Evolutionary conservation across 2,329 filamentous ascomycete genomes (phyloP).

Genomic region (Thielaviopsis musarum): DNA sequence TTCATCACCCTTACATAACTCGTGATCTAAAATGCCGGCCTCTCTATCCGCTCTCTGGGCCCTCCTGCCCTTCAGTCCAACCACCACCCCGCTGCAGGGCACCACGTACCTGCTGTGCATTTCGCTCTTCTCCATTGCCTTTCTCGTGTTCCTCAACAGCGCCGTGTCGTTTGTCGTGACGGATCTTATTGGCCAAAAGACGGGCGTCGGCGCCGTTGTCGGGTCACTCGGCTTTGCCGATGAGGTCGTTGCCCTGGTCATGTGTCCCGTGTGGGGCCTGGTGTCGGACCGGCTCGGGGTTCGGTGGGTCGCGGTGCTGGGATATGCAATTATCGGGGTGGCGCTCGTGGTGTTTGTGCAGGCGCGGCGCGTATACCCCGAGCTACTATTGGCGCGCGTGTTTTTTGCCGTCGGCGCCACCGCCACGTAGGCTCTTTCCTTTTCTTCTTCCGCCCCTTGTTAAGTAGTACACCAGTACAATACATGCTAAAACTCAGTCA

Average conservation of each 20-base stretch:
- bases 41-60: slow-evolving; percentile 25
- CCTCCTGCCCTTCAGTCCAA: slow-evolving; percentile 39
- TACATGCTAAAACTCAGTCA: slow-evolving; percentile 17
- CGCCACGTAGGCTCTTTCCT: slow-evolving; percentile 44
- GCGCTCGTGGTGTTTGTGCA: slow-evolving; percentile 70
- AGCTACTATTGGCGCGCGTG: slow-evolving; percentile 67
- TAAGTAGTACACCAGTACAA: too few species aligned
- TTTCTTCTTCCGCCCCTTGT: not conserved
- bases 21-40: not conserved
- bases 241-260: slow-evolving; percentile 64
- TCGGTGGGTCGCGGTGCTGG: slow-evolving; percentile 52
- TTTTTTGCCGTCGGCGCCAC: slow-evolving; percentile 83
- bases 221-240: slow-evolving; percentile 75
- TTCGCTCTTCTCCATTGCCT: slow-evolving; percentile 73
- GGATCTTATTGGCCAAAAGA: slow-evolving; percentile 58
- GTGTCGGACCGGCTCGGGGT: slow-evolving; percentile 64
- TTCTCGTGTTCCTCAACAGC: slow-evolving; percentile 79
- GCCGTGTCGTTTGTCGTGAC: slow-evolving; percentile 73
- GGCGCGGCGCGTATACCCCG: slow-evolving; percentile 73
- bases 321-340: slow-evolving; percentile 67
- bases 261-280: slow-evolving; percentile 66
- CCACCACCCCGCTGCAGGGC: slow-evolving; percentile 45
- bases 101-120: slow-evolving; percentile 65
- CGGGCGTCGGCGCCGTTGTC: slow-evolving; percentile 61
- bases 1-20: not conserved